These are phyloP conservation scores for Fusarium lyarnte DNA, from an alignment of 2,329 filamentous ascomycete genomes.

Conservation along the genomic window DNA sequence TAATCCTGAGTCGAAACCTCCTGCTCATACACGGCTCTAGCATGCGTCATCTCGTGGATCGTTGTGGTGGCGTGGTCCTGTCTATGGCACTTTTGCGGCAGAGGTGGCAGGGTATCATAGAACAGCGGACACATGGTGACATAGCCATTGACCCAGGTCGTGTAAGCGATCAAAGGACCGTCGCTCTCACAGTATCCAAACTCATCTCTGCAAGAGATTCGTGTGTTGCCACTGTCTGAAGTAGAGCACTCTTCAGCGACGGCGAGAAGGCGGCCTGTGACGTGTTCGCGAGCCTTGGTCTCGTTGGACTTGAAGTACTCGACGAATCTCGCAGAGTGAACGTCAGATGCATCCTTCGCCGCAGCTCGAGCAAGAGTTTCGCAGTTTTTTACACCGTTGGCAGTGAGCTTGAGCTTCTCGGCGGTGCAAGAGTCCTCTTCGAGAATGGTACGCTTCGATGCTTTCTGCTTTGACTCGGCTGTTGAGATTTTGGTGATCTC, in stretches of 20 bases:
- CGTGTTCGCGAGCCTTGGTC: slow-evolving; percentile 20
- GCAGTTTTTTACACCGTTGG: slow-evolving; percentile 20
- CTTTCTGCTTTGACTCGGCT: neutral
- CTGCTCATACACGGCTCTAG: slow-evolving; percentile 23
- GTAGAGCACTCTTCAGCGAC: slow-evolving; percentile 31
- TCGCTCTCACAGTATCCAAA: slow-evolving; percentile 17
- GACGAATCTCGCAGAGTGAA: slow-evolving; percentile 21
- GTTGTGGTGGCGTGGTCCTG: slow-evolving; percentile 35
- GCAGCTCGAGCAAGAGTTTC: slow-evolving; percentile 28
- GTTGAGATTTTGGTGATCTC: slow-evolving; percentile 9
- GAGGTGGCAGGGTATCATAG: slow-evolving; percentile 16
- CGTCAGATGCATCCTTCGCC: slow-evolving; percentile 17
- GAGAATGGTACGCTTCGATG: slow-evolving; percentile 6
- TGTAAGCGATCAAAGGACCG: slow-evolving; percentile 32
- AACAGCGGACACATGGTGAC: slow-evolving; percentile 31
- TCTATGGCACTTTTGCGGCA: slow-evolving; percentile 28
- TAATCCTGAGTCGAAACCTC: slow-evolving; percentile 26
- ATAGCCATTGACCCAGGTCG: slow-evolving; percentile 34
- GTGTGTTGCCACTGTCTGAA: slow-evolving; percentile 4
- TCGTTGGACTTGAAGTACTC: slow-evolving; percentile 39
- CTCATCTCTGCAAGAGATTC: slow-evolving; percentile 7
- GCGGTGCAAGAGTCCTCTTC: slow-evolving; percentile 2
- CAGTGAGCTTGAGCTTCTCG: slow-evolving; percentile 6
- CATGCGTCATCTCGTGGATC: slow-evolving; percentile 36
- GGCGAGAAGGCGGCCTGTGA: slow-evolving; percentile 25